Percentiles rank a stretch among this genome's conserved stretches.
Conservation (phyloP, 2,329 filamentous ascomycete genomes). For the Aspergillus arachidicola region DNA sequence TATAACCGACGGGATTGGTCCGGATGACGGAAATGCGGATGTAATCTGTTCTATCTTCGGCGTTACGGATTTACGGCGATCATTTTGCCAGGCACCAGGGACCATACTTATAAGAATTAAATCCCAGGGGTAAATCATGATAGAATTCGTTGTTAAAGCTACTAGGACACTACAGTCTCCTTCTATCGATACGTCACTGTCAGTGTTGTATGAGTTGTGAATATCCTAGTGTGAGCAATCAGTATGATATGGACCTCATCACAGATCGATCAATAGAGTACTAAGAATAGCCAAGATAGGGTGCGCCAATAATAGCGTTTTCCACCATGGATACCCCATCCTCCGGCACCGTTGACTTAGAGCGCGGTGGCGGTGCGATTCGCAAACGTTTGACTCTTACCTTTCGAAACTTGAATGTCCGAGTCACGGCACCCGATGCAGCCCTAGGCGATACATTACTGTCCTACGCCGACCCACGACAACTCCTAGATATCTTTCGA, state of each 20-base stretch:
- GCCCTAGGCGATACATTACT: slow-evolving; percentile 38
- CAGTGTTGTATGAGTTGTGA: neutral
- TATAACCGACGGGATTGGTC: neutral
- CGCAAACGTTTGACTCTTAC: slow-evolving; percentile 40
- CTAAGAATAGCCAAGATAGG: neutral
- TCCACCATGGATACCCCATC: slow-evolving; percentile 30
- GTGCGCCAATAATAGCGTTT: neutral
- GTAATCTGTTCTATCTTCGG: neutral
- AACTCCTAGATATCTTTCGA: slow-evolving; percentile 26
- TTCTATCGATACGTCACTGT: neutral
- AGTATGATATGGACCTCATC: neutral
- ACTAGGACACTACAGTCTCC: neutral
- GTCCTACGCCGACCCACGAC: slow-evolving; percentile 37
- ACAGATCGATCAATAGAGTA: neutral
- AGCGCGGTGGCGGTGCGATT: slow-evolving; percentile 21
- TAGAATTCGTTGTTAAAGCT: neutral
- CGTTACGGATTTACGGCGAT: neutral
- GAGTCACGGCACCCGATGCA: slow-evolving; percentile 39
- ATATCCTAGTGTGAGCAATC: neutral
- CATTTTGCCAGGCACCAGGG: neutral
- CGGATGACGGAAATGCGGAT: neutral
- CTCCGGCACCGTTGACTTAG: slow-evolving; percentile 32
- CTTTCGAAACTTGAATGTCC: slow-evolving; percentile 38
- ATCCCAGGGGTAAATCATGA: neutral
- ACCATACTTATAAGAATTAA: neutral